These are phyloP conservation scores for Ganoderma sinense DNA, from an alignment of 1,284 basidiomycete genomes.

Conservation along the genomic window DNA sequence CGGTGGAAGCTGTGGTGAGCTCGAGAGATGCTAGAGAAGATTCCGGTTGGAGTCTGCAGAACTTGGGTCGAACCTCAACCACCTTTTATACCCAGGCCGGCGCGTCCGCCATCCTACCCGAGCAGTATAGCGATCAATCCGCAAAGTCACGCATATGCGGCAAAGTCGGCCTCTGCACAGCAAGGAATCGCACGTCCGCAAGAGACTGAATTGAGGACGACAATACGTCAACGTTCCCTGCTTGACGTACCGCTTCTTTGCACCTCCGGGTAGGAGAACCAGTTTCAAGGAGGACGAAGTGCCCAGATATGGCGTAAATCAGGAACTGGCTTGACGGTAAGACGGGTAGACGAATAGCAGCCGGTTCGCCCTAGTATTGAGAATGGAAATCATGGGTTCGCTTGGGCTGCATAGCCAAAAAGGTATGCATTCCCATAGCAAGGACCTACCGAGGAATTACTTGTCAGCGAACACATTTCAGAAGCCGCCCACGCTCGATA, in stretches of 20 bases:
- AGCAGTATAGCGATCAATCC: neutral
- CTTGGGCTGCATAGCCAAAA: neutral
- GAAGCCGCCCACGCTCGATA: neutral
- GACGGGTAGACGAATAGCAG: neutral
- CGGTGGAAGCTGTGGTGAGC: neutral
- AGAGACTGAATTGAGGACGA: neutral
- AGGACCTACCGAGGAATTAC: neutral
- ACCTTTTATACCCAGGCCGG: neutral
- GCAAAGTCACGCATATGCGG: neutral
- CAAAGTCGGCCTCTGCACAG: neutral
- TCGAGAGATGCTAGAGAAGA: neutral
- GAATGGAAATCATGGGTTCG: neutral
- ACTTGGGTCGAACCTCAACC: neutral
- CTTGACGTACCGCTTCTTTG: neutral
- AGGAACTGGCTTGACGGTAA: neutral
- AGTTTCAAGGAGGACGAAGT: neutral
- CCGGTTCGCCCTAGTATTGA: neutral
- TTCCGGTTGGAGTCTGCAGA: neutral
- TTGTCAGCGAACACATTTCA: neutral
- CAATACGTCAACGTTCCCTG: neutral
- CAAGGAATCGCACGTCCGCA: neutral
- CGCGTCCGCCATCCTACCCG: neutral
- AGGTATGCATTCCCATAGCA: neutral
- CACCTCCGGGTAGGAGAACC: neutral
- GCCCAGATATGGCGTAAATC: neutral